Evolutionary conservation across 495 filamentous ascomycete species (phyloP), one percentile per base, ranked within the genome.

Genomic region (Cryomyces antarcticus): DNA sequence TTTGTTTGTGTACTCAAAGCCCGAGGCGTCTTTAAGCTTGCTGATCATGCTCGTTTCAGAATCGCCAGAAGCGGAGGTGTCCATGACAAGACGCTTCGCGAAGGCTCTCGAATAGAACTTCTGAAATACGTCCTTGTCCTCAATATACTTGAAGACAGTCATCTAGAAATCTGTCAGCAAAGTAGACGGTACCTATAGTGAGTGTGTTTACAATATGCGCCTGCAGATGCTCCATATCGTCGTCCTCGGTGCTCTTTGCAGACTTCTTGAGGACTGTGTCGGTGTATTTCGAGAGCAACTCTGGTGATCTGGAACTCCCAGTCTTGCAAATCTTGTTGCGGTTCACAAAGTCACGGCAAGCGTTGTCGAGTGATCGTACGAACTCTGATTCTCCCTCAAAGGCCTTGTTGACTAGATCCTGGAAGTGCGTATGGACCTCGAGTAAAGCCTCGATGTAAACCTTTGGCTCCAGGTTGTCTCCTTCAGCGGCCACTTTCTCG

Each of bases 91-190:
- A 46, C 89, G 82, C 58, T 93, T 86, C 39, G 89, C 92, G 48
- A 99, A 65, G 78, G 87, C 89, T 40, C 88, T 82, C 6, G 92
- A 92, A 62, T 99, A 99, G 62, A 95, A 96, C 58, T 95, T 96
- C 61, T 96, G 92, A 69, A 96, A 99, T 5, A 99, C 89, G 58
- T 99, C 89, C 64, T 96, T 96, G 63, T 99, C 89, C 54, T 99
- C 92, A 50, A 99, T 95, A 64, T 96, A 99, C 62, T 99, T 99
- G 75, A 99, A 99, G 33, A 96, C 84, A 2, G 86, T 94, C 89
- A 99, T 99, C 39, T 50, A 10, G 10, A 11, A 24, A 29, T 36
- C 33, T 3, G 39, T 45, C n/a, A 38, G n/a, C 12, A 29, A 17
- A 27, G 9, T 2, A n/a, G 35, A 11, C 29, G 41, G 30, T 9